A percentile compares a stretch with the other conserved stretches of the same genome.
phyloP scores from a whole-genome alignment of 164 flowering plant genomes.

The Buxus sempervirens region DNA sequence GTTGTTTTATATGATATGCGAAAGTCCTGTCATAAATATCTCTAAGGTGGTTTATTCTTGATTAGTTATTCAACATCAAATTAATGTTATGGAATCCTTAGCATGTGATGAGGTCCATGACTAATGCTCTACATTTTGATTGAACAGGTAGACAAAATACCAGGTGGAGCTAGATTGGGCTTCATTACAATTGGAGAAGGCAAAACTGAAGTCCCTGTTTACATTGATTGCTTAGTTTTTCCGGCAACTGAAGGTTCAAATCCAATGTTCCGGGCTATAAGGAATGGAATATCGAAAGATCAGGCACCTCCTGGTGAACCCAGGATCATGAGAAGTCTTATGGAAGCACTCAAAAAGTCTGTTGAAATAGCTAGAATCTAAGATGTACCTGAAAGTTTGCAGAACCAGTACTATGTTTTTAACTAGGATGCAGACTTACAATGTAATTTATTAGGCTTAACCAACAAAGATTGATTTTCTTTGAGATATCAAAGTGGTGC shows the following conservation, averaged over 20 bases:
- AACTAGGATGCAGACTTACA: background rate
- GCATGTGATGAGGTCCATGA: too few relatives aligned
- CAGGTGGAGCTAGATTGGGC: slow-evolving; percentile 72
- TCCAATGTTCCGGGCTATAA: slow-evolving; percentile 64
- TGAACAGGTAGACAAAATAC: slow-evolving; percentile 70
- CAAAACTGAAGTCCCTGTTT: slow-evolving; percentile 53
- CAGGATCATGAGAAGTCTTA: slow-evolving; percentile 77
- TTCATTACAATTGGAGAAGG: slow-evolving; percentile 65
- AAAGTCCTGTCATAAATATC: too few relatives aligned
- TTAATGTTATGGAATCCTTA: too few relatives aligned
- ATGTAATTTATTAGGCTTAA: background rate
- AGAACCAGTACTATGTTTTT: background rate
- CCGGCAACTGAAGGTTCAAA: slow-evolving; percentile 44
- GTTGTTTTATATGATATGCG: too few relatives aligned
- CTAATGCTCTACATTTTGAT: background rate
- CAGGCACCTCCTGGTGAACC: slow-evolving; percentile 71
- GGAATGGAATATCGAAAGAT: slow-evolving; percentile 58
- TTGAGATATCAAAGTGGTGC: background rate
- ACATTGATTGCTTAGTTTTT: slow-evolving; percentile 71
- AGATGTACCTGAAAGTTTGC: background rate
- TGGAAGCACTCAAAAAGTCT: slow-evolving; percentile 59
- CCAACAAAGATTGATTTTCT: background rate
- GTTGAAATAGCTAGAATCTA: slow-evolving; percentile 60
- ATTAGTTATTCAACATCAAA: too few relatives aligned
- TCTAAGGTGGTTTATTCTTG: too few relatives aligned